Evolutionary conservation across 1,139 yeast species (phyloP).

Genomic region (Keqinozyma sinolaborantium): DNA sequence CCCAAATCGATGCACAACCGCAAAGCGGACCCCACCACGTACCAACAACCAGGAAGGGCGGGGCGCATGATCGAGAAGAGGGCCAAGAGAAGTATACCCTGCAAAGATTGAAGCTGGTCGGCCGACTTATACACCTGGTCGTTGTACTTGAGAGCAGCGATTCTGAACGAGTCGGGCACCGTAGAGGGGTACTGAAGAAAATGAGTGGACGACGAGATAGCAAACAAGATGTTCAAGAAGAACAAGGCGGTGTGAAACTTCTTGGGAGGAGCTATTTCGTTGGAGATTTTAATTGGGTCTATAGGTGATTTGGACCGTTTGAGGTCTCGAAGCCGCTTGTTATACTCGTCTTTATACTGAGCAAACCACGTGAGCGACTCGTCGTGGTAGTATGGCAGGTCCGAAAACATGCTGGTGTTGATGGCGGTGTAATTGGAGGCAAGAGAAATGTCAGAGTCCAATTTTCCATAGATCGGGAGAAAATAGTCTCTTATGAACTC

Average conservation of each 20-base stretch:
- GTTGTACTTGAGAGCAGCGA: constrained; percentile 61
- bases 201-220: constrained; percentile 74
- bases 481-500: constrained; percentile 63
- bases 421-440: constrained; percentile 61
- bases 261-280: constrained; percentile 42
- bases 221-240: constrained; percentile 72
- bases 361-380: constrained; percentile 47
- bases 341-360: constrained; percentile 28
- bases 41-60: constrained; percentile 90
- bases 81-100: constrained; percentile 66
- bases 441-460: constrained; percentile 50
- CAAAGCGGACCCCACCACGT: constrained; percentile 75
- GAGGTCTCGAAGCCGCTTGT: constrained; percentile 13
- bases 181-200: constrained; percentile 67
- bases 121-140: constrained; percentile 56
- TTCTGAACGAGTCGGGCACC: constrained; percentile 68
- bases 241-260: constrained; percentile 44
- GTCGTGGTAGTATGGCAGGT: constrained; percentile 9
- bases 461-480: constrained; percentile 72
- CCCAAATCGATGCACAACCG: constrained; percentile 82
- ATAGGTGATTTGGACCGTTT: constrained; percentile 13
- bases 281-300: constrained; percentile 27
- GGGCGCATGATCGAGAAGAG: constrained; percentile 74
- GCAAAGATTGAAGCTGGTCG: constrained; percentile 68
- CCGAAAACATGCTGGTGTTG: constrained; percentile 20